Percentiles rank a stretch among this genome's conserved stretches.
Conservation (phyloP, 2,329 filamentous ascomycete species). For the Penicillium palitans region DNA sequence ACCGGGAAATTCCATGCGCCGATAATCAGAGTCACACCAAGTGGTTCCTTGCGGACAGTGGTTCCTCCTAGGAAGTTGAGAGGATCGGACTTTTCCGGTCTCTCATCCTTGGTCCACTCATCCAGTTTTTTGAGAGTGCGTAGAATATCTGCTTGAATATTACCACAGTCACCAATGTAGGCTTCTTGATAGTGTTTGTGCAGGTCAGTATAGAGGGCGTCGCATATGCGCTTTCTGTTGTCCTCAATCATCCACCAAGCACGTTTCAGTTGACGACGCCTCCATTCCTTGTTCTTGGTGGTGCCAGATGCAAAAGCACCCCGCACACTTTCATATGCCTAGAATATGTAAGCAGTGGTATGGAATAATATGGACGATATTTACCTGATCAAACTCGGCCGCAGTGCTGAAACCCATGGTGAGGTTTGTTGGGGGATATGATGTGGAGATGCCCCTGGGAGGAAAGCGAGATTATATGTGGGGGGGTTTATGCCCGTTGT, state of each 20-base stretch:
- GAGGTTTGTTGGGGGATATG: background rate
- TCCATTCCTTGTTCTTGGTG: constrained; percentile 21
- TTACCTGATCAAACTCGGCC: constrained; percentile 19
- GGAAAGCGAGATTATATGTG: background rate
- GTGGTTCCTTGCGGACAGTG: constrained; percentile 46
- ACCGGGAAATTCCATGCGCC: constrained; percentile 52
- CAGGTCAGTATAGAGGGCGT: constrained; percentile 19
- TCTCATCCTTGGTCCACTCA: constrained; percentile 43
- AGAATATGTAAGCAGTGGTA: background rate
- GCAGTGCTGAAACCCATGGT: constrained; percentile 18
- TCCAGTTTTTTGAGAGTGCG: constrained; percentile 43
- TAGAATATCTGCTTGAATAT: constrained; percentile 39
- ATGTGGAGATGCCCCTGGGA: constrained; percentile 8
- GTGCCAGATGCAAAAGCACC: constrained; percentile 14
- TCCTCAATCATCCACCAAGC: constrained; percentile 26
- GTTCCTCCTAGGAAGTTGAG: constrained; percentile 35
- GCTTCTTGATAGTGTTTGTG: constrained; percentile 21
- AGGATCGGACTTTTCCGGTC: constrained; percentile 25
- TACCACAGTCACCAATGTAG: constrained; percentile 11
- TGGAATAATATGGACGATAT: background rate
- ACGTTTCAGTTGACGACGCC: constrained; percentile 21
- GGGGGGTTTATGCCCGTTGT: background rate
- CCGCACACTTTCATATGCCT: constrained; percentile 19
- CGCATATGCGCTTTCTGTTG: constrained; percentile 19
- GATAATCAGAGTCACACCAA: constrained; percentile 49